Conservation (phyloP, 495 filamentous ascomycete genomes). For the Neurospora cerealis region DNA sequence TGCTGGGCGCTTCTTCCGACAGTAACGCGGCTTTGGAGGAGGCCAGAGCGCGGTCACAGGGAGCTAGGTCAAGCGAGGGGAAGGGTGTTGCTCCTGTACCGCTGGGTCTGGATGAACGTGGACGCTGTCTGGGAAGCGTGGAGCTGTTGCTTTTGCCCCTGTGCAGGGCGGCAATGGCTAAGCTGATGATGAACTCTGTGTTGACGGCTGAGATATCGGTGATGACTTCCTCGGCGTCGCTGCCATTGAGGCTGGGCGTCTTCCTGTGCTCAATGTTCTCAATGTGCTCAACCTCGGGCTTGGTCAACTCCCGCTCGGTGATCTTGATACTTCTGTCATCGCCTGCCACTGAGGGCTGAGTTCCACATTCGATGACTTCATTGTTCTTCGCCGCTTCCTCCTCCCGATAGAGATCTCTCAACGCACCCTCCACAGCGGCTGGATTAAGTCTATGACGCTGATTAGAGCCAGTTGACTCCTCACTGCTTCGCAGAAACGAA, state of each 20-base stretch:
- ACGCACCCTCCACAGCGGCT: background rate
- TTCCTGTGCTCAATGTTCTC: background rate
- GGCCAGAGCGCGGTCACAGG: background rate
- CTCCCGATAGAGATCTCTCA: background rate
- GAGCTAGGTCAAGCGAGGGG: background rate
- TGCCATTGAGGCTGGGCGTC: background rate
- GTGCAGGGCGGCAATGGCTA: background rate
- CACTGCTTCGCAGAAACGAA: background rate
- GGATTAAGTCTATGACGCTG: background rate
- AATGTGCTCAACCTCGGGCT: background rate
- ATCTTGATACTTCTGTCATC: background rate
- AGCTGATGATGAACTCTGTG: background rate
- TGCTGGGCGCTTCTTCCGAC: background rate
- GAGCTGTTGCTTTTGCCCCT: background rate
- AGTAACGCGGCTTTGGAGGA: background rate
- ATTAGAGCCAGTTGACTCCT: background rate
- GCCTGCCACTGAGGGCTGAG: background rate
- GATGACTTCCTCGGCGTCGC: background rate
- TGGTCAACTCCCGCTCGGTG: background rate
- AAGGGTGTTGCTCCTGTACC: background rate
- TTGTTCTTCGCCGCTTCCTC: background rate
- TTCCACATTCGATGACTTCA: background rate
- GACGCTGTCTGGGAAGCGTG: background rate
- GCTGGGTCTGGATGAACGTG: background rate
- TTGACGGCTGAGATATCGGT: background rate